These are phyloP conservation scores for Cucurbitaria berberidis DNA, from an alignment of 2,329 filamentous ascomycete genomes.

Conservation along the genomic window DNA sequence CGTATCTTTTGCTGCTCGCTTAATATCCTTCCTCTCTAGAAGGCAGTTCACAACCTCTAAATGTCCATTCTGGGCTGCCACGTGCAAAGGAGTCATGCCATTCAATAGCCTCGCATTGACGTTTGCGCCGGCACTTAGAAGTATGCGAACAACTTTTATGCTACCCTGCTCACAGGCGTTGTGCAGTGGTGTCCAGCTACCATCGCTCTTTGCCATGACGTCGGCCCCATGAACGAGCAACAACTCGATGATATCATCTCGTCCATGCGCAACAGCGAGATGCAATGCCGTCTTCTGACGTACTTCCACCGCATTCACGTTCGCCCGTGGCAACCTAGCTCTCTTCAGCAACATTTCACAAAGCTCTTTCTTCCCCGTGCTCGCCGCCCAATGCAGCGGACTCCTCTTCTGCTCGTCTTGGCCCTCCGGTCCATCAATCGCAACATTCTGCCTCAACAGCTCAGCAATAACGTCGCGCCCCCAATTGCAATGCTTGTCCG, in stretches of 20 bases:
- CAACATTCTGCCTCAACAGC: constrained; percentile 49
- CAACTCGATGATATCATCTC: constrained; percentile 46
- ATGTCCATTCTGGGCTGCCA: constrained; percentile 46
- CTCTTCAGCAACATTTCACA: constrained; percentile 55
- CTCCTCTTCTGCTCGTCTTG: constrained; percentile 58
- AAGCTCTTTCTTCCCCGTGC: constrained; percentile 60
- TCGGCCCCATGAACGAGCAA: constrained; percentile 40
- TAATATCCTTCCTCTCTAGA: constrained; percentile 44
- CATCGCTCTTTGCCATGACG: constrained; percentile 44
- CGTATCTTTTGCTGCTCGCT: constrained; percentile 49
- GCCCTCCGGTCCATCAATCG: constrained; percentile 49
- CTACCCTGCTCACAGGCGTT: constrained; percentile 45
- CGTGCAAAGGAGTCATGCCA: constrained; percentile 48
- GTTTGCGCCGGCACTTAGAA: constrained; percentile 42
- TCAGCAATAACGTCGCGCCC: constrained; percentile 53
- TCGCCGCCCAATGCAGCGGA: constrained; percentile 65
- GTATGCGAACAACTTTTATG: constrained; percentile 36
- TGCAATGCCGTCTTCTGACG: constrained; percentile 47
- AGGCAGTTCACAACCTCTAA: constrained; percentile 46
- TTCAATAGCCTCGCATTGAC: constrained; percentile 42
- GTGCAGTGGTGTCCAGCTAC: constrained; percentile 43
- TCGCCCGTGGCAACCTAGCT: constrained; percentile 29
- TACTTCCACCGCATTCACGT: constrained; percentile 44
- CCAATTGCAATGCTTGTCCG: constrained; percentile 55
- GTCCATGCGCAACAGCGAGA: constrained; percentile 41